Evolutionary conservation across 192 early-diverging fungal genomes (phyloP), one percentile per base, ranked within the genome.

Genomic region (Coemansia sp.): DNA sequence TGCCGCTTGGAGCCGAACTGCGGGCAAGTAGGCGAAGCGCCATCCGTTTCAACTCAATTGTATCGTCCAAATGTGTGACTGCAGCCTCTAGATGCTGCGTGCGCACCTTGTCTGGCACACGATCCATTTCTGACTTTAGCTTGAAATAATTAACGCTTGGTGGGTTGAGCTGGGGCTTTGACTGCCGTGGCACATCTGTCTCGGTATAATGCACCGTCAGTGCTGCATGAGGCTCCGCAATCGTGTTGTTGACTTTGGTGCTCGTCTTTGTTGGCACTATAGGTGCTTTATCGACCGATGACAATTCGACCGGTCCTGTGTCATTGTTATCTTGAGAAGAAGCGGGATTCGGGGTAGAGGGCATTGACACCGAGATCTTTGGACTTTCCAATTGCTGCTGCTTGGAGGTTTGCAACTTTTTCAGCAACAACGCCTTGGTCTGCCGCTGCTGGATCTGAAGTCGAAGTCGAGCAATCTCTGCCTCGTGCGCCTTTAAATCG

Each of bases 381-480:
- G 4, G 41, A 11, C 3, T 15, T 7, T 38, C 39, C 29, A 51
- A 9, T 15, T 5, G 39, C 50, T 59, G 58, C 7, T 12, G 23
- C 41, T 62, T 70, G 14, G 69, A 59, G 35, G 60, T 48, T 19
- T 61, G 53, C 19, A 71, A 47, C 62, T 62, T 67, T 38, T 71
- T 67, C 17, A 65, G 68, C 32, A 76, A 29, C 9, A 67, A 53
- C 24, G 69, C 65, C 37, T 54, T 54, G 4, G 69, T 59, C 62
- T 76, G 68, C 32, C 58, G 66, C 15, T 65, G 74, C 22, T 61
- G 70, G 54, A 76, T 76, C 49, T 76, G 60, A 21, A 67, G 65
- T 58, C 64, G 70, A 15, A 76, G 67, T 37, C 61, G 56, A 4
- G 74, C 74, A 21, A 76, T 76, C 32, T 69, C 74, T 24, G 65